A percentile compares a stretch with the other conserved stretches of the same genome.
Conservation (phyloP, 306 rosid species). For the Casuarina equisetifolia region DNA sequence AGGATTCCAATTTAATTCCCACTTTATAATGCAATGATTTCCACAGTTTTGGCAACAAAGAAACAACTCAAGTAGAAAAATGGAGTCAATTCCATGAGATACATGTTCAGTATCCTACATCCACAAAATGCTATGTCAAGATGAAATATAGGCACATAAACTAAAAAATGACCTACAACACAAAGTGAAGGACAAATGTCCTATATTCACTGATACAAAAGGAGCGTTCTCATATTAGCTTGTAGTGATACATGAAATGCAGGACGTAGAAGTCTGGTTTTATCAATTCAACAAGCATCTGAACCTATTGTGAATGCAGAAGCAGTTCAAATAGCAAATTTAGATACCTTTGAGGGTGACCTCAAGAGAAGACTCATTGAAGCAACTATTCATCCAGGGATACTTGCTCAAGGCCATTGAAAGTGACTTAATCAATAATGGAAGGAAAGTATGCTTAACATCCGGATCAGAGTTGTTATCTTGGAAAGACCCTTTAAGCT, state of each 20-base stretch:
- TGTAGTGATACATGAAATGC: neutral
- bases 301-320: neutral
- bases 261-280: neutral
- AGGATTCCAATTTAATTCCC: neutral
- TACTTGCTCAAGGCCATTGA: slow-evolving; percentile 76
- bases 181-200: neutral
- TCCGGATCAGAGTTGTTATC: slow-evolving; percentile 58
- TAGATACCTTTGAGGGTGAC: slow-evolving; percentile 76
- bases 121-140: neutral
- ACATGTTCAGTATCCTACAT: neutral
- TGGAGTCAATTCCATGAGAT: neutral
- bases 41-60: slow-evolving; percentile 6
- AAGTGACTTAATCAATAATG: slow-evolving; percentile 72
- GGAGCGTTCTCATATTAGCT: neutral
- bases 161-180: neutral
- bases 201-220: neutral
- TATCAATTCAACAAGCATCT: neutral
- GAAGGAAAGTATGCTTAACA: slow-evolving; percentile 89
- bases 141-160: neutral
- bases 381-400: slow-evolving; percentile 80
- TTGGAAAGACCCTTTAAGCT: slow-evolving; percentile 81
- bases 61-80: neutral
- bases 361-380: slow-evolving; percentile 74
- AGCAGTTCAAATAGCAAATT: slow-evolving; percentile 11
- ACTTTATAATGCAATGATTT: neutral